A percentile compares a stretch with the other conserved stretches of the same genome.
These are phyloP conservation scores for Pelargonium nanum DNA, from an alignment of 345 rosid species.

Conservation along the genomic window DNA sequence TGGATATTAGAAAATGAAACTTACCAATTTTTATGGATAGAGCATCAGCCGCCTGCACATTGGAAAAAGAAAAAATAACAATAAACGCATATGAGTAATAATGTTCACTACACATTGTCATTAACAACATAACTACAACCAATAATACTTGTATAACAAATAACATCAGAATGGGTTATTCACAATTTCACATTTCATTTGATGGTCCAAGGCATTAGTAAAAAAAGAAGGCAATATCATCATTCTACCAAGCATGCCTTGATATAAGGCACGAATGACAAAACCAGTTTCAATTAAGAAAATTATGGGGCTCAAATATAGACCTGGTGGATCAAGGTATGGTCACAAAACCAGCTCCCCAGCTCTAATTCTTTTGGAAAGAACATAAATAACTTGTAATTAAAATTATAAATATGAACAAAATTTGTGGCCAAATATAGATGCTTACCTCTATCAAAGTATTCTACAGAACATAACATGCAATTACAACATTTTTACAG, in stretches of 20 bases:
- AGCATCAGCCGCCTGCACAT: conserved; percentile 88
- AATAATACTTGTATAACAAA: too few species aligned
- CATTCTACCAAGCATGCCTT: not conserved
- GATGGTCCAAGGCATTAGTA: too few species aligned
- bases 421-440: not conserved
- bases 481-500: too few species aligned
- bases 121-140: not conserved
- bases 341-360: not conserved
- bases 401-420: too few species aligned
- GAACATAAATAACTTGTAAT: not conserved
- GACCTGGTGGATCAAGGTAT: too few species aligned
- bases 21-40: conserved; percentile 88
- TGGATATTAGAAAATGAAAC: conserved; percentile 15
- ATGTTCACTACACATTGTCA: not conserved
- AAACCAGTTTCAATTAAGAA: not conserved
- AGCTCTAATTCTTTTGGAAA: not conserved
- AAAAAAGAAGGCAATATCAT: not conserved
- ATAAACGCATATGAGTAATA: not conserved
- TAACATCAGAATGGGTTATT: too few species aligned
- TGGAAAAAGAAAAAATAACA: conserved; percentile 4
- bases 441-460: not conserved
- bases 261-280: not conserved
- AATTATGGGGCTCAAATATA: not conserved
- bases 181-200: too few species aligned
- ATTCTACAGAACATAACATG: not conserved